phyloP scores from a whole-genome alignment of 148 eudicot genomes.

The Rhododendron ovatum region DNA sequence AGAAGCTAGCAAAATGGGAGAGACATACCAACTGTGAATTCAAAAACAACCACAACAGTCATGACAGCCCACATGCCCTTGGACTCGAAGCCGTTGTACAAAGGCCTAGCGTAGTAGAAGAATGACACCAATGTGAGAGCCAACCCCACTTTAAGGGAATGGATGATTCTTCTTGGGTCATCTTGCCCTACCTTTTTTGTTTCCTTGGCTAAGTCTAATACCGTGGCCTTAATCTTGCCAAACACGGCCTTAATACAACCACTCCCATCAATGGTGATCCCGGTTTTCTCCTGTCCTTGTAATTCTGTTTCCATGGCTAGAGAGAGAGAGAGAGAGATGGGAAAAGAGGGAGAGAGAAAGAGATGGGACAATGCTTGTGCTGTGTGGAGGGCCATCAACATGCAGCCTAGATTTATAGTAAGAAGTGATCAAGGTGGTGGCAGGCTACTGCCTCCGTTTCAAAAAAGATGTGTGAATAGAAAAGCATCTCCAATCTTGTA shows the following conservation, averaged over 20 bases:
- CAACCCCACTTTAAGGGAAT: slow-evolving; percentile 64
- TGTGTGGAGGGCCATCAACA: not conserved
- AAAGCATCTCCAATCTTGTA: no score
- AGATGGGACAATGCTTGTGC: no score
- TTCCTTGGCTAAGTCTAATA: slow-evolving; percentile 14
- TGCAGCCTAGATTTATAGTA: no score
- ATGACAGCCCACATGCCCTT: slow-evolving; percentile 81
- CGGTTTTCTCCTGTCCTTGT: not conserved
- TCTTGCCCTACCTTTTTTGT: slow-evolving; percentile 34
- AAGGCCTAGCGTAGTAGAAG: slow-evolving; percentile 58
- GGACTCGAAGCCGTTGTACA: slow-evolving; percentile 48
- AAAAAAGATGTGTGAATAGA: no score
- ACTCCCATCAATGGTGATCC: not conserved
- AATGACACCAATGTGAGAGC: slow-evolving; percentile 64
- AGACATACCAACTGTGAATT: slow-evolving; percentile 65
- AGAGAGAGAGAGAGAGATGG: not conserved
- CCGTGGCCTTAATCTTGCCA: slow-evolving; percentile 10
- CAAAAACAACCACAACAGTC: slow-evolving; percentile 80
- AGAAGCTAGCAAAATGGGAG: not conserved
- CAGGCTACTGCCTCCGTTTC: no score
- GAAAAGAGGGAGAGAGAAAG: not conserved
- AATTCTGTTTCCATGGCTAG: slow-evolving; percentile 10
- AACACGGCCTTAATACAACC: slow-evolving; percentile 18
- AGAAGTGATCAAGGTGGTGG: no score
- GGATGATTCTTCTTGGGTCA: slow-evolving; percentile 70